Conservation (phyloP, 2,329 filamentous ascomycete species). For the Amesomyces nigricolor region DNA sequence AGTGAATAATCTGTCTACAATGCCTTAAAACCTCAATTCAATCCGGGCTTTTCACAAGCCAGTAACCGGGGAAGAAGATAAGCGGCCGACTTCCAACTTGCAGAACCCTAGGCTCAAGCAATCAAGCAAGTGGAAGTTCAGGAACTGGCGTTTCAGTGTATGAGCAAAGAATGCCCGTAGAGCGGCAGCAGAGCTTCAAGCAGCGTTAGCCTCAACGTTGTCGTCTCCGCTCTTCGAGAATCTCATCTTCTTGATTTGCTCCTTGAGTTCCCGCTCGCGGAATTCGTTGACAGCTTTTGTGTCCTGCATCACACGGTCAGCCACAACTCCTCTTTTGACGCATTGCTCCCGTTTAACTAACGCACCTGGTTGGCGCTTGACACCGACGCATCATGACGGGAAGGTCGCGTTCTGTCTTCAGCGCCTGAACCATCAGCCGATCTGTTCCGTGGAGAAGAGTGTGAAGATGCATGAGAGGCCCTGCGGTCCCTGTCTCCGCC, state of each 20-base stretch:
- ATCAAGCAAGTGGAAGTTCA: neutral
- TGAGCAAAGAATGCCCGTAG: neutral
- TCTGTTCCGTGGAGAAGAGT: constrained; percentile 45
- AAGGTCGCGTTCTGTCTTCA: constrained; percentile 38
- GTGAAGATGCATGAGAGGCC: constrained; percentile 48
- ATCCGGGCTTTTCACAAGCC: too few relatives aligned
- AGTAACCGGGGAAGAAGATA: too few relatives aligned
- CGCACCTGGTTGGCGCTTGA: constrained; percentile 28
- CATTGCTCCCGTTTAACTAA: constrained; percentile 17
- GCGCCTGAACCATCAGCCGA: constrained; percentile 53
- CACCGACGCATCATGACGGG: constrained; percentile 27
- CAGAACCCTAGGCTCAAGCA: too few relatives aligned
- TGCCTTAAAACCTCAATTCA: too few relatives aligned
- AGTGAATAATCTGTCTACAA: too few relatives aligned
- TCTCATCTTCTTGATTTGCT: constrained; percentile 52
- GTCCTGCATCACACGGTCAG: constrained; percentile 10
- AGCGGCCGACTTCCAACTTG: too few relatives aligned
- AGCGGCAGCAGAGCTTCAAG: constrained; percentile 30
- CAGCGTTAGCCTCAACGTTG: constrained; percentile 43
- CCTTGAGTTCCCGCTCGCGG: constrained; percentile 46
- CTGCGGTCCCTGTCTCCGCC: constrained; percentile 35
- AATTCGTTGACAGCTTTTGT: constrained; percentile 36
- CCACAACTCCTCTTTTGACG: neutral
- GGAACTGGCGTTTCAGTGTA: neutral
- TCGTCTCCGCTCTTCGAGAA: constrained; percentile 40